Percentiles rank a stretch among this genome's conserved stretches.
Evolutionary conservation across 2,329 filamentous ascomycete species (phyloP).

Genomic region (Fusarium pininemorale): DNA sequence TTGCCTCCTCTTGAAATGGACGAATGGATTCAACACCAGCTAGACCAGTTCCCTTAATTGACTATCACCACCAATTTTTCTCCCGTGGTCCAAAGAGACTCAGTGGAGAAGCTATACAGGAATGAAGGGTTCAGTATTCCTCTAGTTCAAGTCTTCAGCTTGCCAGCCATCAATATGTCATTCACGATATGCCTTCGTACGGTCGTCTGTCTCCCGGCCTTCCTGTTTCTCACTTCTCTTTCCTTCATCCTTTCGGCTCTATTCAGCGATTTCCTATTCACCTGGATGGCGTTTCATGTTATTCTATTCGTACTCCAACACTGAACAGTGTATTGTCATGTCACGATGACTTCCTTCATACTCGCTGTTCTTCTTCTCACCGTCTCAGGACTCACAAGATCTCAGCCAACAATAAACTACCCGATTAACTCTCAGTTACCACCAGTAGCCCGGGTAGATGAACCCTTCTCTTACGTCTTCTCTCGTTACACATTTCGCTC

Average conservation of each 20-base stretch:
- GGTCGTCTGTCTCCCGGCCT: conserved; percentile 19
- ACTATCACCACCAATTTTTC: conserved; percentile 14
- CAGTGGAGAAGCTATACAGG: conserved; percentile 41
- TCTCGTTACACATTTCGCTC: conserved; percentile 78
- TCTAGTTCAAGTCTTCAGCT: conserved; percentile 19
- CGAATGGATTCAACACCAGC: neutral
- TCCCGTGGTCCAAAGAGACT: conserved; percentile 35
- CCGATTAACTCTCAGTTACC: conserved; percentile 88
- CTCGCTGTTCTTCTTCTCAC: conserved; percentile 41
- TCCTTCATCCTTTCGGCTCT: conserved; percentile 20
- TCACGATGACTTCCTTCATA: conserved; percentile 45
- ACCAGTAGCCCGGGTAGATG: conserved; percentile 74
- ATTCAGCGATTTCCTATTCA: conserved; percentile 9
- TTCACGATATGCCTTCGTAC: conserved; percentile 35
- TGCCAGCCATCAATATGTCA: conserved; percentile 45
- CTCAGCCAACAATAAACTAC: conserved; percentile 63
- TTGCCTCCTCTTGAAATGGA: conserved; percentile 46
- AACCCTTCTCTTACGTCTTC: conserved; percentile 76
- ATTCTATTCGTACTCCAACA: conserved; percentile 30
- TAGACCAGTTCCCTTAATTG: conserved; percentile 15
- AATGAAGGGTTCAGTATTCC: conserved; percentile 52
- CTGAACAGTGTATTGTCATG: conserved; percentile 33
- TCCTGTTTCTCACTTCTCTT: conserved; percentile 18
- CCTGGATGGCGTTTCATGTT: conserved; percentile 33
- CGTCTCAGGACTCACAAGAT: conserved; percentile 44